Base-by-base conservation (phyloP, 345 rosid species). In the Odontarrhena argentea region DNA sequence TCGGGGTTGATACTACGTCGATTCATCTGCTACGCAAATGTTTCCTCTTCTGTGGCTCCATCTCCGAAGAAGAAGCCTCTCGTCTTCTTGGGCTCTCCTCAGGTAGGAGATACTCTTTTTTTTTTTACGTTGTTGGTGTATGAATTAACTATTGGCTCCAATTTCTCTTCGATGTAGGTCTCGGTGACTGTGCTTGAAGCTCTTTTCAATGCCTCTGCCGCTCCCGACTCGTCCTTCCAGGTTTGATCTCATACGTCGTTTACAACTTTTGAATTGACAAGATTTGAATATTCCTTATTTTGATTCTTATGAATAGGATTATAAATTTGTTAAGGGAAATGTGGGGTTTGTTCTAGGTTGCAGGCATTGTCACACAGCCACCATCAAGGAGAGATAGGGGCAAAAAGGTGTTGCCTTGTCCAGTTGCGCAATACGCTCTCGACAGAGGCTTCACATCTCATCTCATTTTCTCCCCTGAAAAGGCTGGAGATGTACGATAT, bases 311-410 rank as follows among this genome's bases (percentile, higher is more conserved):
- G 7, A 28, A 8, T 32, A 13, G 7, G 35, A 18, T 18, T 18
- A 18, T 18, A 1, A 1, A 18, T 18, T 18, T 18, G 22, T 18
- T 38, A 51, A 40, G 74, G 35, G 45, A 55, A 28, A 8, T 63
- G 50, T 68, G 50, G 11, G 12, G 1, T 13, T 24, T 25, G 50
- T 52, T 76, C 69, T 72, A 93, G 98, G 87, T 91, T 75, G 92
- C 96, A 56, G 97, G 96, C 45, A 81, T 94, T 61, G 95, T 94
- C 37, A 94, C 96, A 14, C 99, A 91, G 60, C 96, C 96, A 9
- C 92, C 99, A 2, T 46, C 96, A 24, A 82, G 86, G 57, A 84
- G 91, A 77, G 95, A 81, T 45, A 82, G 99, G 38, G 96, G 99
- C 13, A 88, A 75, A 79, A 90, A 81, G 75, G 70, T 85, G 41